Evolutionary conservation across 176 grass and related monocot species (phyloP), one percentile per base, ranked within the genome.

Genomic region (Saccharum spontaneum): DNA sequence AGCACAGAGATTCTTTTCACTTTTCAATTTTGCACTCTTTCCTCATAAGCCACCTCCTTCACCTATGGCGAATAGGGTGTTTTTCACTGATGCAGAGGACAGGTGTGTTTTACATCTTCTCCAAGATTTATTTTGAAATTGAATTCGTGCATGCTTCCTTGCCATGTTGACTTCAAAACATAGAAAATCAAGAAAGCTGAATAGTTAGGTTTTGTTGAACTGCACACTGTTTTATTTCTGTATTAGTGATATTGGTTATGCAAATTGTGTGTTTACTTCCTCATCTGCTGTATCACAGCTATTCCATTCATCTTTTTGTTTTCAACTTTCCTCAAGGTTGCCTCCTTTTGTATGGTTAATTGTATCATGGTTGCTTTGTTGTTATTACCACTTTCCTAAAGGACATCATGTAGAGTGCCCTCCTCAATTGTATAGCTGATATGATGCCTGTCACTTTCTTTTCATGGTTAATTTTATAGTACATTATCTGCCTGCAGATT

Each of bases 51-150:
- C 97, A 65, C 93, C 97, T 37, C n/a, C 87, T 40, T 59, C 83
- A 71, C 85, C 97, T 68, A 82, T 92, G 73, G 91, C 88, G 75
- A 95, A 86, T 62, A 87, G 90, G 68, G 86, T 99, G 65, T 82
- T 94, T 72, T 99, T 99, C 75, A 99, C 93, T 87, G 97, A 99
- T 94, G 97, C 97, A 46, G 97, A 99, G 87, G 97, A 99, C 40
- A 72, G 89, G 96, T 93, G 20, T 64, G 84, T 24, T 82, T 38
- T 80, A 83, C 79, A 67, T 87, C 20, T 73, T 67, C 73, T 76
- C 34, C 1, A 66, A 10, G 39, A 31, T 23, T 76, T 78, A 40
- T 68, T 67, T 75, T 66, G 59, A 37, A 45, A 71, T 60, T 54
- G 60, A 59, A 34, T 9, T 54, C 26, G 1, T 65, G n/a, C 55